Conservation (phyloP, 305 asterid species). For the Fraxinus nigra region DNA sequence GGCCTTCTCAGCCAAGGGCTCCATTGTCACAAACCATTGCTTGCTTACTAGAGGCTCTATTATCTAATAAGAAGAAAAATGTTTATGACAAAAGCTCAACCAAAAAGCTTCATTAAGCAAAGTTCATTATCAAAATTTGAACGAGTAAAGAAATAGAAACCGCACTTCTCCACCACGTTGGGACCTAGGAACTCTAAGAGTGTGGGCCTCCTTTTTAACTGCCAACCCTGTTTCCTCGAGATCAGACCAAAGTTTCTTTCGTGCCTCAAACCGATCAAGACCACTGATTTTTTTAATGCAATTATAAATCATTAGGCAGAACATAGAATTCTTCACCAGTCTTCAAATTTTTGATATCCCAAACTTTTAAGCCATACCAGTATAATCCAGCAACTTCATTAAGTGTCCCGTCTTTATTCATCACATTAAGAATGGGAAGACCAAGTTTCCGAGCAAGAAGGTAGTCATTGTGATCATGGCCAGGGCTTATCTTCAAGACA, state of each 20-base stretch:
- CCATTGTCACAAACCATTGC: conserved; percentile 99
- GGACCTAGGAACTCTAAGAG: conserved; percentile 89
- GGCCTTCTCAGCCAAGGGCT: conserved; percentile 94
- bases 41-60: conserved; percentile 96
- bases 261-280: conserved; percentile 99
- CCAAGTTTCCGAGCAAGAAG: conserved; percentile 99
- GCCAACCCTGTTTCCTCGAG: conserved; percentile 94
- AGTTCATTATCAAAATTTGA: conserved; percentile 18
- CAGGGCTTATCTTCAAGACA: conserved; percentile 97
- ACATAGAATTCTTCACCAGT: conserved; percentile 10
- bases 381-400: conserved; percentile 92
- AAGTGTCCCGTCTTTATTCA: conserved; percentile 96
- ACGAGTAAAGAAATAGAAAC: conserved; percentile 13
- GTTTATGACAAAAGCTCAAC: conserved; percentile 19
- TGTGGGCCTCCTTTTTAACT: conserved; percentile 82
- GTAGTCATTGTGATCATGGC: conserved; percentile 98
- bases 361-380: conserved; percentile 46
- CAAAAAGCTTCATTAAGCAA: conserved; percentile 11
- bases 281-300: conserved; percentile 53
- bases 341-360: conserved; percentile 15
- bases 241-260: conserved; percentile 89
- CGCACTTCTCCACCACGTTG: conserved; percentile 99
- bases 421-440: conserved; percentile 94
- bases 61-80: conserved; percentile 48
- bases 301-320: conserved; percentile 29